Evolutionary conservation across 163 green algal genomes (phyloP), one percentile per base, ranked within the genome.

Genomic region (Scenedesmus sp.): DNA sequence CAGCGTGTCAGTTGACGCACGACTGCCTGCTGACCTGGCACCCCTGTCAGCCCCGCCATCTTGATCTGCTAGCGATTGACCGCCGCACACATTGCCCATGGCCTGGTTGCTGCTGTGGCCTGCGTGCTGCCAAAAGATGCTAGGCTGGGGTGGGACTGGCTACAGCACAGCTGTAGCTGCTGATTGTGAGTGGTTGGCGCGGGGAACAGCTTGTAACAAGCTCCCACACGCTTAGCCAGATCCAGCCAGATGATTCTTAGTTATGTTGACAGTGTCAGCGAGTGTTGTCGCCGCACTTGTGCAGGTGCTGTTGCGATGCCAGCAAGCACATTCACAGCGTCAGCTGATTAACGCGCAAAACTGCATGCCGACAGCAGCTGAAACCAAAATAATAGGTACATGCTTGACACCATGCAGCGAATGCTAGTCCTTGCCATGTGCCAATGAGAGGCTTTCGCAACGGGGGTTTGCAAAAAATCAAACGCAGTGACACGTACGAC

Each of bases 71-170:
- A 40, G 24, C 24, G 37, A 81, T 40, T 88, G 56, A 40, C 65
- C 65, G 9, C 83, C 83, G 18, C 83, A 88, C 12, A 88, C 83
- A 59, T 88, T 88, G 18, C 83, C 83, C 83, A 88, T 88, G 76
- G 40, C 20, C 37, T 83, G 22, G 1, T n/a, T n/a, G 18, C 18
- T 83, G 73, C 37, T 51, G 6, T 83, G 12, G 15, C 33, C 73
- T 43, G 49, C n/a, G n/a, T n/a, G 81, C 44, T 46, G 33, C 81
- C 51, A 6, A 70, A 51, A 86, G 81, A 33, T 44, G 43, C 37
- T 70, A 33, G 9, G 49, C 30, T 73, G 79, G 43, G 51, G 51
- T 61, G 12, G 56, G 56, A 43, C 81, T 33, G 81, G 79, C 79
- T 85, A 56, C 79, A 33, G 42, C 65, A n/a, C n/a, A 76, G 65